Conservation (phyloP, 495 filamentous ascomycete genomes). For the Aspergillus steynii region DNA sequence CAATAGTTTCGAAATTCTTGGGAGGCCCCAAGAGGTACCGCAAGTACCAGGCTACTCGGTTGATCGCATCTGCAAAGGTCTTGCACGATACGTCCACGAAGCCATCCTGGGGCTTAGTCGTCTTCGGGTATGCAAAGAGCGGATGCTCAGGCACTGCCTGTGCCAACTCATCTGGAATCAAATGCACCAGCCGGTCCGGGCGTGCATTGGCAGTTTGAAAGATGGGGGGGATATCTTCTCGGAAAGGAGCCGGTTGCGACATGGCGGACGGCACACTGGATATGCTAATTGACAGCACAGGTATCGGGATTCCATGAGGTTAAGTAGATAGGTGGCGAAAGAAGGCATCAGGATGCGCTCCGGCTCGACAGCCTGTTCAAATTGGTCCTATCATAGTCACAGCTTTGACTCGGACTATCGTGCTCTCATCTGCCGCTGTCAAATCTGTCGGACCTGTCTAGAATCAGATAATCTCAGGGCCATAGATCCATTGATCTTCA, state of each 20-base stretch:
- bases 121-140: conserved; percentile 4
- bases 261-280: background rate
- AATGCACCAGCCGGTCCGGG: conserved; percentile 1
- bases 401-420: background rate
- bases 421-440: background rate
- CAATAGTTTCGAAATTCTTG: conserved; percentile 5
- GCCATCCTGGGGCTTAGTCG: conserved; percentile 2
- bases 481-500: background rate
- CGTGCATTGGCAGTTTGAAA: conserved; percentile 2
- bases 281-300: background rate
- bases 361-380: background rate
- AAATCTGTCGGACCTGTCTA: background rate
- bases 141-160: background rate
- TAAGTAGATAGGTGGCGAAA: conserved; percentile 3
- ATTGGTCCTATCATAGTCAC: background rate
- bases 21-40: conserved; percentile 6
- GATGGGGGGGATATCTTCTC: conserved; percentile 3
- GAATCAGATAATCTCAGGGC: background rate
- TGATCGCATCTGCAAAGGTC: conserved; percentile 1
- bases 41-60: conserved; percentile 4
- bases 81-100: conserved; percentile 4
- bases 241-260: conserved; percentile 4
- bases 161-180: conserved; percentile 6
- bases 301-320: background rate
- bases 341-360: background rate